phyloP scores from a whole-genome alignment of 176 grass and related monocot species.

The Coix lacrymajobi region DNA sequence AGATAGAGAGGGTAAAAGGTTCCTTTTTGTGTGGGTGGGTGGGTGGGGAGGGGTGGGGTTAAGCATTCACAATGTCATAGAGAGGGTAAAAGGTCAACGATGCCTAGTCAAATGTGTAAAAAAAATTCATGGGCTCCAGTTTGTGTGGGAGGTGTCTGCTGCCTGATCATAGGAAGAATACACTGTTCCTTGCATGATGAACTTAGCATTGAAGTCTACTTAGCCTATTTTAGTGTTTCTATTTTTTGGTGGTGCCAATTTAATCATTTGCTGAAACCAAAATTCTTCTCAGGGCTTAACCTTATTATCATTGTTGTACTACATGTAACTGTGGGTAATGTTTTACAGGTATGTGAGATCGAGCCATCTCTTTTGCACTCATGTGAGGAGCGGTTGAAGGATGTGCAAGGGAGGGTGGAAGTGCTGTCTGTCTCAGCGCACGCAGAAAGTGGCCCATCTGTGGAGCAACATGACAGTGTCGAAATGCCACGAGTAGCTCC shows the following conservation, averaged over 20 bases:
- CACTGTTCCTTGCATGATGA: not conserved
- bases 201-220: not conserved
- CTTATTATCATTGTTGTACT: not conserved
- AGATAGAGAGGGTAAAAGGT: not conserved
- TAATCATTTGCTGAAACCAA: not conserved
- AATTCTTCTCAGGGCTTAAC: not conserved
- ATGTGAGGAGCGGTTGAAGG: slow-evolving; percentile 70
- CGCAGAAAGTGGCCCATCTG: slow-evolving; percentile 47
- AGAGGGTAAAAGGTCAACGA: not conserved
- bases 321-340: not conserved
- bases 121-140: no score
- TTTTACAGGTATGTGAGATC: slow-evolving; percentile 77
- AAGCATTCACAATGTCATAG: no score
- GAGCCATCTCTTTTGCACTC: slow-evolving; percentile 72
- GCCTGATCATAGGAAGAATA: not conserved
- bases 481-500: slow-evolving; percentile 39
- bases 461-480: slow-evolving; percentile 39
- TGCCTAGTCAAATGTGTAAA: not conserved
- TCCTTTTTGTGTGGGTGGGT: no score
- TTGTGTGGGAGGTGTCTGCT: no score
- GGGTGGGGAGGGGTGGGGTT: no score
- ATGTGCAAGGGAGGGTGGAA: slow-evolving; percentile 70
- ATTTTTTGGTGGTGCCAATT: not conserved
- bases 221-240: not conserved
- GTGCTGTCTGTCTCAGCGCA: slow-evolving; percentile 64